A percentile compares a stretch with the other conserved stretches of the same genome.
These are phyloP conservation scores for Neoboletus magnificus DNA, from an alignment of 768 basidiomycete species.

Conservation along the genomic window DNA sequence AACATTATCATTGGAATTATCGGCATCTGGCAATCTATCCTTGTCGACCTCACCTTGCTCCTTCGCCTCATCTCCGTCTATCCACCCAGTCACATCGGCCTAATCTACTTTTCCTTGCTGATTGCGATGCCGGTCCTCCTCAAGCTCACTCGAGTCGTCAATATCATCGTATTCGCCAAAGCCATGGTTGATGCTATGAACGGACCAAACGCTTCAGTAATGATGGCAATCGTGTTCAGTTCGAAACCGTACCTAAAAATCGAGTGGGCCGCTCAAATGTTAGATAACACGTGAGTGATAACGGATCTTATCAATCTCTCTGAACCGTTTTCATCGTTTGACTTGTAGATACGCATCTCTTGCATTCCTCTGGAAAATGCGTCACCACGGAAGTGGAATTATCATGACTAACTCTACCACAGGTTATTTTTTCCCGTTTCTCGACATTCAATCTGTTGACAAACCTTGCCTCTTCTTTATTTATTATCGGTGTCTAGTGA, in stretches of 20 bases:
- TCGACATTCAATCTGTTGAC: not conserved
- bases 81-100: constrained; percentile 8
- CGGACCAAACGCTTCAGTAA: constrained; percentile 1
- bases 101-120: constrained; percentile 8
- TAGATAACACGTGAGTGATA: constrained; percentile 25
- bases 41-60: constrained; percentile 25
- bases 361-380: constrained; percentile 13
- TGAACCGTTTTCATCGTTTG: not conserved
- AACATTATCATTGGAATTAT: constrained; percentile 21
- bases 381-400: not conserved
- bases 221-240: constrained; percentile 6
- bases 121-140: constrained; percentile 16
- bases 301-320: not conserved
- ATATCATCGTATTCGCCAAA: constrained; percentile 22
- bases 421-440: not conserved
- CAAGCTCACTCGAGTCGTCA: constrained; percentile 23
- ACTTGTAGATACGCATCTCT: constrained; percentile 5
- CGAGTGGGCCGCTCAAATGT: constrained; percentile 29
- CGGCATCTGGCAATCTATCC: constrained; percentile 14
- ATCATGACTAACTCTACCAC: not conserved
- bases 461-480: not conserved
- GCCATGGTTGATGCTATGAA: constrained; percentile 9
- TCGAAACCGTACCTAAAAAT: constrained; percentile 26
- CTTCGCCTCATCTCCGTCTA: constrained; percentile 24
- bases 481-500: not conserved